Evolutionary conservation across 768 basidiomycete genomes (phyloP).

Genomic region (Lactifluus echinatus): DNA sequence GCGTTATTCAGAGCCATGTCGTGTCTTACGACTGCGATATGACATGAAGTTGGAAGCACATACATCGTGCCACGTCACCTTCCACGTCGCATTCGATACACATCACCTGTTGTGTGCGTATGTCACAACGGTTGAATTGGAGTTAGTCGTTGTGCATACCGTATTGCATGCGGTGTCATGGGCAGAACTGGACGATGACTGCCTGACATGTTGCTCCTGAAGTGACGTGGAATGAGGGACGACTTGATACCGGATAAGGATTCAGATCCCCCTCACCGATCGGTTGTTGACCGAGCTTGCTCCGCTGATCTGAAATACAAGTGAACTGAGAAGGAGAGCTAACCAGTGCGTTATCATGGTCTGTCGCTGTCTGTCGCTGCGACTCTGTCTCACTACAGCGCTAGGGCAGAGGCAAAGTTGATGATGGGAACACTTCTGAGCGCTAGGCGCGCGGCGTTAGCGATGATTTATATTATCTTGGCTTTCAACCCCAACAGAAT

Average conservation of each 20-base stretch:
- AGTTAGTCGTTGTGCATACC: neutral
- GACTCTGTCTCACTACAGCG: neutral
- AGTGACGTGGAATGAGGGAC: neutral
- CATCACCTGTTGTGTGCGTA: neutral
- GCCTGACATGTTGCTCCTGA: neutral
- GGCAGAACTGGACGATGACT: neutral
- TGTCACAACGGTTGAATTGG: neutral
- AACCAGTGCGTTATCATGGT: neutral
- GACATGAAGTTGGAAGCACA: too few species aligned
- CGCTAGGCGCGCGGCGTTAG: too few species aligned
- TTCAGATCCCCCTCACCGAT: neutral
- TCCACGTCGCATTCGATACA: constrained; percentile 11
- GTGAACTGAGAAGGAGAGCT: neutral
- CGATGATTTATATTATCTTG: too few species aligned
- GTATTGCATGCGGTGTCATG: constrained; percentile 2
- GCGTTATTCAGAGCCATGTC: neutral
- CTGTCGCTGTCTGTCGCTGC: too few species aligned
- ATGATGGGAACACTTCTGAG: too few species aligned
- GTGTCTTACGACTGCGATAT: too few species aligned
- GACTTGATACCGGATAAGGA: neutral
- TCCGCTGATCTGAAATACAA: neutral
- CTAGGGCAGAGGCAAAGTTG: neutral
- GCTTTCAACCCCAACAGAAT: too few species aligned
- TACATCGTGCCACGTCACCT: constrained; percentile 15
- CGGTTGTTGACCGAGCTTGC: neutral